These are phyloP conservation scores for Kuraishia piskuri DNA, from an alignment of 805 yeast species.

Conservation along the genomic window DNA sequence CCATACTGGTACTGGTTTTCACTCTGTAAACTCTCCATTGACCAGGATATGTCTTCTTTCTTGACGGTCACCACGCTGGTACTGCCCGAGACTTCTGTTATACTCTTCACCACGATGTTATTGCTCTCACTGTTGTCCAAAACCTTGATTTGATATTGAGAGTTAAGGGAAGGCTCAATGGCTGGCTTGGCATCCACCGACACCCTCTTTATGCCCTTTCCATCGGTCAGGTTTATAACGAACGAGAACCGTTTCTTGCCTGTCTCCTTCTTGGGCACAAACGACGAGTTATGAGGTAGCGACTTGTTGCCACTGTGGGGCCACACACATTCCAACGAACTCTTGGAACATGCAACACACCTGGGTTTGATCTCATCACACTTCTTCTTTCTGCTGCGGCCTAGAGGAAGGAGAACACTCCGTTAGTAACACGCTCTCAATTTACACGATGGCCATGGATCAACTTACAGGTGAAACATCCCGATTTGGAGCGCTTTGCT, in stretches of 20 bases:
- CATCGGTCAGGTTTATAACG: background rate
- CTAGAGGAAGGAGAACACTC: too few relatives aligned
- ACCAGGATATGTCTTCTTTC: background rate
- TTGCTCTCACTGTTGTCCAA: background rate
- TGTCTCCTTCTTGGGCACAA: background rate
- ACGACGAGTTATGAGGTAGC: slow-evolving; percentile 13
- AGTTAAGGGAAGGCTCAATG: background rate
- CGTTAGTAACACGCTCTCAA: too few relatives aligned
- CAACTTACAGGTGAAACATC: slow-evolving; percentile 3
- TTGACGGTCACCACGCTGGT: background rate
- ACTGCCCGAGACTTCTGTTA: background rate
- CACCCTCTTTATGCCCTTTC: background rate
- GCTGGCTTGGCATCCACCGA: background rate
- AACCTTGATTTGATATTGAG: background rate
- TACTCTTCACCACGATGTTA: background rate
- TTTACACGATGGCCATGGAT: background rate
- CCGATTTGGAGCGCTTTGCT: background rate
- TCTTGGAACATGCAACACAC: slow-evolving; percentile 9
- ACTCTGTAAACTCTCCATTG: background rate
- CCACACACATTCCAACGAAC: slow-evolving; percentile 4
- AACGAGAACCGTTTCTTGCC: slow-evolving; percentile 1
- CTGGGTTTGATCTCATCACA: slow-evolving; percentile 10
- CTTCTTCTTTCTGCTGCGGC: slow-evolving; percentile 7
- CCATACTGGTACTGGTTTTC: background rate
- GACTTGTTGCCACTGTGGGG: slow-evolving; percentile 11